phyloP scores from a whole-genome alignment of 768 basidiomycete genomes.

The Trametes elegans region DNA sequence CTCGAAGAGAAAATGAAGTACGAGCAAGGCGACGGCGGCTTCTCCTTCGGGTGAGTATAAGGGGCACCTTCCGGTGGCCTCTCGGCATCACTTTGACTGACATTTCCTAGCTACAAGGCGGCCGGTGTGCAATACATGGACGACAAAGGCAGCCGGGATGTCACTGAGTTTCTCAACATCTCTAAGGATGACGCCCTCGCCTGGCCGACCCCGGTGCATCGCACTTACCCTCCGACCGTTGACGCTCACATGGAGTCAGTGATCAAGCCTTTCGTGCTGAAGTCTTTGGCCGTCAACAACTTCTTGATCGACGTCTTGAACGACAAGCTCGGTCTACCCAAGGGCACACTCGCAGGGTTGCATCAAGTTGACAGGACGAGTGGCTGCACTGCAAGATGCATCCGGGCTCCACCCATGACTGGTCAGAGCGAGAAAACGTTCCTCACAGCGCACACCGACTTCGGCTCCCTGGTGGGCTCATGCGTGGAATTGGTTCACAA shows the following conservation, averaged over 20 bases:
- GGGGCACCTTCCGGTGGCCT: neutral
- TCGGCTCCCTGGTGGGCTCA: constrained; percentile 33
- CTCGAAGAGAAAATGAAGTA: constrained; percentile 42
- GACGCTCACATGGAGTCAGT: constrained; percentile 29
- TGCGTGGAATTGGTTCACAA: too few species aligned
- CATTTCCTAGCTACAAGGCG: constrained; percentile 26
- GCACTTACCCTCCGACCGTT: constrained; percentile 34
- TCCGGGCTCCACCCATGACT: constrained; percentile 31
- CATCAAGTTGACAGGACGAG: constrained; percentile 30
- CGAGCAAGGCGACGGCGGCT: constrained; percentile 43
- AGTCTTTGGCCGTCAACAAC: constrained; percentile 30
- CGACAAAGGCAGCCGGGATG: constrained; percentile 31
- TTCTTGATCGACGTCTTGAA: constrained; percentile 33
- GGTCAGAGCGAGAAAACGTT: constrained; percentile 25
- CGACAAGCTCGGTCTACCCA: constrained; percentile 32
- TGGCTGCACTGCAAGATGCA: constrained; percentile 32
- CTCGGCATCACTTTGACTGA: neutral
- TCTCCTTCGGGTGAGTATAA: constrained; percentile 36
- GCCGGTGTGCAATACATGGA: constrained; percentile 34
- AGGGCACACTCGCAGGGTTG: constrained; percentile 26
- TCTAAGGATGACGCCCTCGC: constrained; percentile 37
- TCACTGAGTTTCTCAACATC: constrained; percentile 37
- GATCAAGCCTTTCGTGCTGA: constrained; percentile 31
- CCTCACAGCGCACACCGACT: constrained; percentile 37
- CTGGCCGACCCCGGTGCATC: constrained; percentile 31